Evolutionary conservation across 2,329 filamentous ascomycete species (phyloP).

Genomic region (Escovopsis sp.): DNA sequence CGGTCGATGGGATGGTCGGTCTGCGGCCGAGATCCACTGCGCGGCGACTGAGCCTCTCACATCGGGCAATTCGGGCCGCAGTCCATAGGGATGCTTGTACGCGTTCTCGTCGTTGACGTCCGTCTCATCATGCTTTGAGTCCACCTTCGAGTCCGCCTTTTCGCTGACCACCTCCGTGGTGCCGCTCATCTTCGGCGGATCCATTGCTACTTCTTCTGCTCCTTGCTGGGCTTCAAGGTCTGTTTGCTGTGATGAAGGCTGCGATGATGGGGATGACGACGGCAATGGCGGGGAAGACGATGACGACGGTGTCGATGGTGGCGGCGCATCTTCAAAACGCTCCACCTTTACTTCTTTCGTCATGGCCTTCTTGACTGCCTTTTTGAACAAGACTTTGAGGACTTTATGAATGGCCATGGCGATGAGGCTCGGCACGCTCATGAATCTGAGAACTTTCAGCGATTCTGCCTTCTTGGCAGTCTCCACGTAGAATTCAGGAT

Average conservation of each 20-base stretch:
- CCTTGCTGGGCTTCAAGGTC: not conserved
- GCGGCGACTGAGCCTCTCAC: slow-evolving; percentile 42
- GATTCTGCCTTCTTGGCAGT: not conserved
- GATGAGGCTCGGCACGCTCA: too few species aligned
- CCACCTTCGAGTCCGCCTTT: slow-evolving; percentile 6
- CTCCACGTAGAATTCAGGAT: not conserved
- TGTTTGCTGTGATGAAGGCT: too few species aligned
- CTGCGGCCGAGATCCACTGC: slow-evolving; percentile 57
- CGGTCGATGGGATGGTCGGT: slow-evolving; percentile 57
- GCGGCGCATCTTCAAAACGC: not conserved
- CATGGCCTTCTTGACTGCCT: too few species aligned
- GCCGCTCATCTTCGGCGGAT: slow-evolving; percentile 1
- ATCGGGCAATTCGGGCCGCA: slow-evolving; percentile 20
- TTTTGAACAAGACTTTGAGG: too few species aligned
- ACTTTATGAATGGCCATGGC: too few species aligned
- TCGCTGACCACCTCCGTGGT: too few species aligned
- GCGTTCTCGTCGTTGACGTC: slow-evolving; percentile 18
- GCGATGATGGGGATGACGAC: too few species aligned
- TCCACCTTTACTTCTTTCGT: not conserved
- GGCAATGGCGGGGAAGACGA: too few species aligned
- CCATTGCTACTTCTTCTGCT: not conserved
- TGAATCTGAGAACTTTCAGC: too few species aligned
- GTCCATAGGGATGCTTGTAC: slow-evolving; percentile 23
- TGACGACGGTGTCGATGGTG: not conserved
- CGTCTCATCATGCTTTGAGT: too few species aligned